Evolutionary conservation across 2,329 filamentous ascomycete genomes (phyloP).

Genomic region (Colletotrichum neosansevieriae): DNA sequence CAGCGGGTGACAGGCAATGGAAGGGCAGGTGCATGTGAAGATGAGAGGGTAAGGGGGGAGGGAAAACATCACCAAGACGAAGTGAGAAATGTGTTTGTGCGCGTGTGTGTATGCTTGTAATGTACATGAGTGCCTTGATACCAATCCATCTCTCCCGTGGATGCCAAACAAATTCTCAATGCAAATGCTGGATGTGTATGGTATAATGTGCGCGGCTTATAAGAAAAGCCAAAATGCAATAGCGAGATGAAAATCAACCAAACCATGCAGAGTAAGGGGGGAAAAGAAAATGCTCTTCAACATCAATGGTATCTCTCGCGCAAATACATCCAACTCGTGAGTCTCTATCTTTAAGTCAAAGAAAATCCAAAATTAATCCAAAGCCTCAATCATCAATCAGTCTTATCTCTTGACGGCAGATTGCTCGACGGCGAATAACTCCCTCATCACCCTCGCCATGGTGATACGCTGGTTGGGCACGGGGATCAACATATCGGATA

Average conservation of each 20-base stretch:
- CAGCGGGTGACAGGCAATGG: background rate
- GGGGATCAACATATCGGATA: slow-evolving; percentile 66
- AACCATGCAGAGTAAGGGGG: background rate
- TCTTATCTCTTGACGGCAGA: slow-evolving; percentile 27
- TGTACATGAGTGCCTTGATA: slow-evolving; percentile 39
- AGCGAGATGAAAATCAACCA: background rate
- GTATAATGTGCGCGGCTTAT: background rate
- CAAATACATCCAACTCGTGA: slow-evolving; percentile 22
- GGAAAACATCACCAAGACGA: slow-evolving; percentile 1
- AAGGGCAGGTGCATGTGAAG: background rate
- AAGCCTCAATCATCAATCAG: background rate
- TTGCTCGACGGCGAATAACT: slow-evolving; percentile 50
- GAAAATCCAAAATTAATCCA: slow-evolving; percentile 14
- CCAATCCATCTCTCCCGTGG: slow-evolving; percentile 18
- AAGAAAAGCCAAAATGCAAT: slow-evolving; percentile 3
- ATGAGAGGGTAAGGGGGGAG: background rate
- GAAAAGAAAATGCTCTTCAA: slow-evolving; percentile 13
- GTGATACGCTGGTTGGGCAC: slow-evolving; percentile 65
- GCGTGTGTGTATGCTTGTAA: slow-evolving; percentile 19
- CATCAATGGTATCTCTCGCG: slow-evolving; percentile 40
- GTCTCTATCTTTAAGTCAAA: background rate
- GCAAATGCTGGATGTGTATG: slow-evolving; percentile 20
- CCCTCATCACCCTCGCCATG: slow-evolving; percentile 63
- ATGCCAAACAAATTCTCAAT: slow-evolving; percentile 7
- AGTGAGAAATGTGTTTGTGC: slow-evolving; percentile 29